Percentiles rank a stretch among this genome's conserved stretches.
Evolutionary conservation across 1,139 yeast genomes (phyloP).

Genomic region (Citeromyces hawaiiensis): DNA sequence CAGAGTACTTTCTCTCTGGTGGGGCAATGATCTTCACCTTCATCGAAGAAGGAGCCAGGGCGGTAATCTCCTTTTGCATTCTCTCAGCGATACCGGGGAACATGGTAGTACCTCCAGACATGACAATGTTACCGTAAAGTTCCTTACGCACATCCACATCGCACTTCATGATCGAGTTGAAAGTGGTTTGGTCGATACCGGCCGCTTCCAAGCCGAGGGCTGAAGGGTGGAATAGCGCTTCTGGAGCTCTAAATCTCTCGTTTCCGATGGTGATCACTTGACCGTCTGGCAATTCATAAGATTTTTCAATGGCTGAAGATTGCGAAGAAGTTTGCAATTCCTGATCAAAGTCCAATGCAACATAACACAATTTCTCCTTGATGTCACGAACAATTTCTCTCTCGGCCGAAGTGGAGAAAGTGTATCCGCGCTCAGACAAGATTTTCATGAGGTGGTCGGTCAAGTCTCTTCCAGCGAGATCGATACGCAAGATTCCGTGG

Average conservation of each 20-base stretch:
- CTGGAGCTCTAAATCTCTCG: constrained; percentile 99
- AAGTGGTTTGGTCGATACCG: constrained; percentile 99
- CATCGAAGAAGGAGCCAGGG: constrained; percentile 99
- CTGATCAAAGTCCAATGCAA: constrained; percentile 53
- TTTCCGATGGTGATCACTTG: constrained; percentile 99
- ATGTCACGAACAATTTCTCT: constrained; percentile 99
- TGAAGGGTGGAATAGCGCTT: constrained; percentile 98
- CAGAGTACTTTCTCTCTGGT: constrained; percentile 99
- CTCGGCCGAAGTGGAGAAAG: constrained; percentile 98
- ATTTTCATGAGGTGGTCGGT: constrained; percentile 98
- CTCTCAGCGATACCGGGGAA: constrained; percentile 99
- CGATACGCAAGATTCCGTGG: constrained; percentile 97
- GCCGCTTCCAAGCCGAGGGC: constrained; percentile 96
- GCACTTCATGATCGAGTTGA: constrained; percentile 98
- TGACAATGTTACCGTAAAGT: constrained; percentile 96
- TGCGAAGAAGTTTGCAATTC: constrained; percentile 98
- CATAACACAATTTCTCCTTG: constrained; percentile 94
- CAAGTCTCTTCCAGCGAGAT: constrained; percentile 98
- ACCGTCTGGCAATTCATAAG: constrained; percentile 99
- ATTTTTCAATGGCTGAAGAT: constrained; percentile 96
- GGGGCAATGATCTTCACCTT: constrained; percentile 99
- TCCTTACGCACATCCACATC: constrained; percentile 99
- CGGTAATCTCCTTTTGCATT: constrained; percentile 99
- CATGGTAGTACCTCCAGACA: constrained; percentile 99
- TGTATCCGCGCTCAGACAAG: constrained; percentile 96